Base-by-base conservation (phyloP, 257 asterid genomes). In the Penstemon davidsonii region DNA sequence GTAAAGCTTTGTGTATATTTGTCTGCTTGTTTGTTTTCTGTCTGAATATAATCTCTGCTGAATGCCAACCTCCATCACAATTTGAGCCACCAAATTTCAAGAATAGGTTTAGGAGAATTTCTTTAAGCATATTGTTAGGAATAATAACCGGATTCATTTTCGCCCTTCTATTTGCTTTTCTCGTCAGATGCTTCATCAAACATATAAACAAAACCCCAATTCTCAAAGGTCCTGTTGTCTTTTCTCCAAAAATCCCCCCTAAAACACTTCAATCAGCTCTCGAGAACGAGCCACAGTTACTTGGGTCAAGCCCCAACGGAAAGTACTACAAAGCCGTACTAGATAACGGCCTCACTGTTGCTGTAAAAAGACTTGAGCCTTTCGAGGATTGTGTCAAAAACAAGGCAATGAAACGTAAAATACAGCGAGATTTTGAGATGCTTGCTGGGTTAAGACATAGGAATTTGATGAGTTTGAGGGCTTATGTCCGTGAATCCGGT, bases 401-500 rank as follows among this genome's bases (percentile, higher is more conserved):
- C 60, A 86, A 84, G 73, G 76, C 82, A 0, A 12, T 76, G 15
- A 88, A 75, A 85, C 84, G 82, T 49, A 88, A 68, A 62, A 75
- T 83, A 6, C 87, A 81, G 58, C 88, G 80, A 18, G 90, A 90
- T 44, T 83, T 93, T 13, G 88, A 84, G 75, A 66, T 75, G 45
- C 87, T 93, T 70, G 88, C 94, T 46, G 19, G 76, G 10, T 71
- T 93, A 41, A 85, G 95, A 37, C 96, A 93, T 75, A 80, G 96
- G 82, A 90, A 90, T 78, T 76, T 93, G 81, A 88, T 93, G 97
- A 86, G 97, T 82, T 83, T 93, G 76, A 86, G 96, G 86, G 88
- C 91, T 56, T 88, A 86, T 79, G 69, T 86, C 11, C 80, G 81
- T 6, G 95, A 93, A 63, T 76, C 87, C 3, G 71, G 81, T 70